phyloP scores from a whole-genome alignment of 176 grass and related monocot species.

The Thinopyrum elongatum region DNA sequence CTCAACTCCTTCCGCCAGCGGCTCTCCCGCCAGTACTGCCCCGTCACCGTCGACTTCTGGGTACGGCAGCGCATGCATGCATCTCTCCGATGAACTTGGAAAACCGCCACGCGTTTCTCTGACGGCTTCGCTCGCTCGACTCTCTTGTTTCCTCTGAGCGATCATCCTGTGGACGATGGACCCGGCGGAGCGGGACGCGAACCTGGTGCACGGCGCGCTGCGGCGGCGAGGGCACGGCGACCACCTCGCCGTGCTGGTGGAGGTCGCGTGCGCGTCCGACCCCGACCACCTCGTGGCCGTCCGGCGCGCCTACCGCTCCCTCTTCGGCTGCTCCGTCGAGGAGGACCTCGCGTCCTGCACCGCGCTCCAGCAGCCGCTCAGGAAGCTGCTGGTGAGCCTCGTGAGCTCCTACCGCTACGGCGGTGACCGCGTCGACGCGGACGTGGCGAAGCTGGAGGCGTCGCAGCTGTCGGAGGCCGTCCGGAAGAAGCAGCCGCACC shows the following conservation, averaged over 20 bases:
- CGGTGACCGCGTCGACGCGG: conserved; percentile 39
- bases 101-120: not conserved
- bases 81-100: not conserved
- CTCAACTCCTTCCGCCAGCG: conserved; percentile 58
- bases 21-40: conserved; percentile 32
- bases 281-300: conserved; percentile 78
- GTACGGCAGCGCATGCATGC: conserved; percentile 12
- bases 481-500: conserved; percentile 21
- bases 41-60: conserved; percentile 63
- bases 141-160: conserved; percentile 34
- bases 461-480: conserved; percentile 30
- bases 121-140: not conserved
- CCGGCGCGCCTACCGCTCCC: conserved; percentile 48
- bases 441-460: conserved; percentile 33
- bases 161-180: conserved; percentile 76
- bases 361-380: conserved; percentile 39
- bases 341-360: conserved; percentile 56
- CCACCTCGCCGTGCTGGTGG: conserved; percentile 42
- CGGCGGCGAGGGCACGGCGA: conserved; percentile 40
- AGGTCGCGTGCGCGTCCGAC: conserved; percentile 63
- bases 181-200: conserved; percentile 77
- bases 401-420: conserved; percentile 54
- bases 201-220: conserved; percentile 63
- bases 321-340: conserved; percentile 69
- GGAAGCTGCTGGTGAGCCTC: conserved; percentile 40